Percentiles rank a stretch among this genome's conserved stretches.
Evolutionary conservation across 352 stramenopile species (phyloP).

Genomic region (Thalassiosira sp.): DNA sequence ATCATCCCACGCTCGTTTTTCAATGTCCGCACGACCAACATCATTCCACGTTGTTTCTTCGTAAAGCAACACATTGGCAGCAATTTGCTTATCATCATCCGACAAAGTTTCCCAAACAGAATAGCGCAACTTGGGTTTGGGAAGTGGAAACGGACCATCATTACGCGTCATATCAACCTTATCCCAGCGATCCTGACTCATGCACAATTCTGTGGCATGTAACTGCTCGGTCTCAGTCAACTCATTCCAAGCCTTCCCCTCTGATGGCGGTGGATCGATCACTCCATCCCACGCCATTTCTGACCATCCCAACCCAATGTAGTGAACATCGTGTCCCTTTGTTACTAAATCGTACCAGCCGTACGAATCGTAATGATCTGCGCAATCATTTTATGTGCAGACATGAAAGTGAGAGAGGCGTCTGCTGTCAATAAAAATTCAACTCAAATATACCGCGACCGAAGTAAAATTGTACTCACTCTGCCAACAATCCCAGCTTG

Average conservation of each 20-base stretch:
- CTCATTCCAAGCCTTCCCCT: slow-evolving; percentile 6
- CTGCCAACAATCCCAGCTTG: slow-evolving; percentile 19
- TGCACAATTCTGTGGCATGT: slow-evolving; percentile 15
- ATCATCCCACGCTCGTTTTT: slow-evolving; percentile 20
- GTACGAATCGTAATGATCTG: slow-evolving; percentile 23
- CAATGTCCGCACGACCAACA: slow-evolving; percentile 7
- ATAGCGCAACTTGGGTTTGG: slow-evolving; percentile 2
- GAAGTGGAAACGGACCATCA: slow-evolving; percentile 11
- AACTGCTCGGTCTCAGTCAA: slow-evolving; percentile 8
- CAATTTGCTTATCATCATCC: background rate
- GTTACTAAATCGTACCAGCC: slow-evolving; percentile 3
- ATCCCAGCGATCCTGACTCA: slow-evolving; percentile 2
- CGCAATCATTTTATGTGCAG: no score
- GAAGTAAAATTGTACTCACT: no score
- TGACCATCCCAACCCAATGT: slow-evolving; percentile 2
- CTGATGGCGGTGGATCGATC: background rate
- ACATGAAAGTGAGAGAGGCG: no score
- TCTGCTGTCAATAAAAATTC: no score
- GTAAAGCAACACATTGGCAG: slow-evolving; percentile 13
- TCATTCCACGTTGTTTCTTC: slow-evolving; percentile 16
- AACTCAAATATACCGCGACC: no score
- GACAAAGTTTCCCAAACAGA: slow-evolving; percentile 5
- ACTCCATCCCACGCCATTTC: slow-evolving; percentile 3
- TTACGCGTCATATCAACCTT: slow-evolving; percentile 19
- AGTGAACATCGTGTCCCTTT: background rate